Evolutionary conservation across 1,284 basidiomycete genomes (phyloP), one percentile per base, ranked within the genome.

Genomic region (Apiotrichum veenhuisii): DNA sequence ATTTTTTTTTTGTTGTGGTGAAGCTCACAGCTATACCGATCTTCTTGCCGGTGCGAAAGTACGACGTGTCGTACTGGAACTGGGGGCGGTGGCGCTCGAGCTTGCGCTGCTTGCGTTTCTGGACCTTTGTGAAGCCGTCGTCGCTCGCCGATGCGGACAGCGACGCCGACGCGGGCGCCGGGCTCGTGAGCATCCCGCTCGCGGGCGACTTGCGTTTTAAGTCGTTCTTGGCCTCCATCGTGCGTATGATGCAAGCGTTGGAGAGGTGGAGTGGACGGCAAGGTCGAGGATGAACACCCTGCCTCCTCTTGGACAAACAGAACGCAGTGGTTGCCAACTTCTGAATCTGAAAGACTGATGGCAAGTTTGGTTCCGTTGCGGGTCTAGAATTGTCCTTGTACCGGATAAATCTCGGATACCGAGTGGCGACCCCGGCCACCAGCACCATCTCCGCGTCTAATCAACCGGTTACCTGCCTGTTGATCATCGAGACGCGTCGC

Each of bases 91-190:
- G 78, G 5, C 41, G 37, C 83, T 89, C 71, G 78, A 82, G 58
- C 71, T 91, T 91, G 78, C 89, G 89, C 57, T 83, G 79, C 73
- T 88, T 89, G 54, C 87, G 80, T 71, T 83, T 86, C 67, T 89
- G 56, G 9, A 90, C 85, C 65, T 84, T 87, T 3, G 82, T 85
- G 85, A 88, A 91, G 47, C 78, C 83, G 34, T 61, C 62, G 18
- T 76, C 78, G 30, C 7, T 12, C 30, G 5, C 7, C 20, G 25
- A 23, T 2, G 45, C 30, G 20, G 33, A 34, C 9, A 15, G 10
- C 15, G 20, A 25, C 0, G 46, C 22, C n/a, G 46, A 5, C 2
- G 34, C 34, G 17, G 20, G n/a, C 25, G 43, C 7, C 26, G 30
- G 17, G 33, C 46, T 37, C 9, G 30, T 30, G 30, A 30, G 33